These are phyloP conservation scores for Cylindrotheca closterium DNA, from an alignment of 108 stramenopile genomes.

Conservation along the genomic window DNA sequence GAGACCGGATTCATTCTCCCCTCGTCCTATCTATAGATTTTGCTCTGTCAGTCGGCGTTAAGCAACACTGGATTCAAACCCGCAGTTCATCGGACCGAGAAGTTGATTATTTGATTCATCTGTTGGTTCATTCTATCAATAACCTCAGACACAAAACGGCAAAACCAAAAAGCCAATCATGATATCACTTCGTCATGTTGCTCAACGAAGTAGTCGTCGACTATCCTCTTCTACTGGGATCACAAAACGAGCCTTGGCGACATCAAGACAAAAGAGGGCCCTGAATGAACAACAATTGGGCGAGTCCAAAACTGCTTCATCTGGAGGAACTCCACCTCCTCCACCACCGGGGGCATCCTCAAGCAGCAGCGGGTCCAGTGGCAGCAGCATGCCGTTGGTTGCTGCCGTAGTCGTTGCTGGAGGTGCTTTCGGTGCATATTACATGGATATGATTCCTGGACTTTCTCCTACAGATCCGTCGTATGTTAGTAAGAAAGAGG, in stretches of 20 bases:
- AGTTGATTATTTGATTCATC: too few species aligned
- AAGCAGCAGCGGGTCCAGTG: background rate
- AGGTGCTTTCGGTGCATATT: constrained; percentile 39
- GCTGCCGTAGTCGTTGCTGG: constrained; percentile 26
- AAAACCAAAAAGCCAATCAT: background rate
- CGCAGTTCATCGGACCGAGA: too few species aligned
- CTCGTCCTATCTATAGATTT: too few species aligned
- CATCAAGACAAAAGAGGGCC: constrained; percentile 46
- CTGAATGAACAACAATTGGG: constrained; percentile 52
- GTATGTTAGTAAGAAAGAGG: background rate
- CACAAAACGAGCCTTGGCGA: constrained; percentile 14
- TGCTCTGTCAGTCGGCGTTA: too few species aligned
- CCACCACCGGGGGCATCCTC: constrained; percentile 17
- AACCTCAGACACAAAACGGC: too few species aligned
- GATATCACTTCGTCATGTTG: background rate
- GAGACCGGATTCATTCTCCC: too few species aligned
- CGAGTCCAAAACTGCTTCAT: constrained; percentile 6
- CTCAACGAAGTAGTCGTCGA: background rate
- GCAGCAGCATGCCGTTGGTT: constrained; percentile 8
- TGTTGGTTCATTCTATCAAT: too few species aligned
- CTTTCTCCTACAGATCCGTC: constrained; percentile 19
- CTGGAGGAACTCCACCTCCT: constrained; percentile 1
- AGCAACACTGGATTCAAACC: too few species aligned
- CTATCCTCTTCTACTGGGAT: too few species aligned
- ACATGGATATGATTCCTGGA: constrained; percentile 33